Evolutionary conservation across 2,329 filamentous ascomycete genomes (phyloP).

Genomic region (Ceratocystis eucalypticola): DNA sequence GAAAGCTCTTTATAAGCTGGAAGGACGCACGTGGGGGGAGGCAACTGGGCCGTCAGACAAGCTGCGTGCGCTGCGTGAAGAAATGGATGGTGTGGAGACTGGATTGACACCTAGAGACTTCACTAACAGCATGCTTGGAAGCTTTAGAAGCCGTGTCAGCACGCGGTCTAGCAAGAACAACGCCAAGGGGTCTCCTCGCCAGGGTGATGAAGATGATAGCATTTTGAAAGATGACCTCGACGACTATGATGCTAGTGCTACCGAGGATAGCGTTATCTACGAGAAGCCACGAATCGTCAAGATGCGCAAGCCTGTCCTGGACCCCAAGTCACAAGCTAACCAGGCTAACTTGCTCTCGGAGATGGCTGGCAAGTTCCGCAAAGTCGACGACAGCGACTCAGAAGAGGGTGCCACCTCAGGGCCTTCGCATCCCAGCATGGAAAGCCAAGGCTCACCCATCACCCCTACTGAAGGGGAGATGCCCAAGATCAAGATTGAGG

Average conservation of each 20-base stretch:
- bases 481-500: constrained; percentile 44
- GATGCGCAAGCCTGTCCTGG: constrained; percentile 55
- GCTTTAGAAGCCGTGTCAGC: constrained; percentile 49
- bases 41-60: constrained; percentile 72
- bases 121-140: constrained; percentile 60
- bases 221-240: constrained; percentile 34
- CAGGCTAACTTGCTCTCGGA: constrained; percentile 57
- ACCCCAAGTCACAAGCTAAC: constrained; percentile 52
- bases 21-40: constrained; percentile 82
- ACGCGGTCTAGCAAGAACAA: constrained; percentile 34
- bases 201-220: constrained; percentile 24
- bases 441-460: constrained; percentile 50
- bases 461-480: constrained; percentile 49
- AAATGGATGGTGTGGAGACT: constrained; percentile 60
- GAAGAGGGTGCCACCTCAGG: constrained; percentile 62
- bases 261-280: constrained; percentile 48
- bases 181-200: constrained; percentile 41
- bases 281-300: constrained; percentile 71
- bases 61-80: constrained; percentile 77
- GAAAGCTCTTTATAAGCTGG: constrained; percentile 94
- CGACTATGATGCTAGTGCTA: constrained; percentile 39
- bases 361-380: constrained; percentile 52
- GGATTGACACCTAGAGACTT: constrained; percentile 41
- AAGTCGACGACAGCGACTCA: constrained; percentile 53
- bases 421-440: constrained; percentile 60